Percentiles rank a stretch among this genome's conserved stretches.
Conservation (phyloP, 2,329 filamentous ascomycete species). For the Xylaria arbuscula region DNA sequence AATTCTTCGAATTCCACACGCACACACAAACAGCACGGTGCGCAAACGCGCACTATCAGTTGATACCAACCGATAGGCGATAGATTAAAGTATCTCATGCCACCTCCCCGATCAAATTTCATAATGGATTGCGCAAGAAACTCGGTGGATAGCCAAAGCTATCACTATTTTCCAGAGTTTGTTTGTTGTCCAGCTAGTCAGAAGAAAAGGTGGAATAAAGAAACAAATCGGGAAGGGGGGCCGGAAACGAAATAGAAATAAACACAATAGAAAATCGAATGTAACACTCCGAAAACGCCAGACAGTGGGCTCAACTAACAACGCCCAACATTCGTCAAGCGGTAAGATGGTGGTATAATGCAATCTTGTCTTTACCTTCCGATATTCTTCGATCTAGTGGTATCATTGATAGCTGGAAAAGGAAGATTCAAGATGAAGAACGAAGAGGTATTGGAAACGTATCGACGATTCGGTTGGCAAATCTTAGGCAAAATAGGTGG, state of each 20-base stretch:
- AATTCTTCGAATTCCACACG: background rate
- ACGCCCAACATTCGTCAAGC: conserved; percentile 33
- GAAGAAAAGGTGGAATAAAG: conserved; percentile 14
- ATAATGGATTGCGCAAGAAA: conserved; percentile 30
- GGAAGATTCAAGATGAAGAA: conserved; percentile 36
- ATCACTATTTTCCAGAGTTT: conserved; percentile 37
- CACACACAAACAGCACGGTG: background rate
- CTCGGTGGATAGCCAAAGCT: conserved; percentile 42
- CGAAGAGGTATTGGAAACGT: conserved; percentile 41
- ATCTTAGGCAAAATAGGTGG: conserved; percentile 27
- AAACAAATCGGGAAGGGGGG: background rate
- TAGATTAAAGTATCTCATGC: conserved; percentile 22
- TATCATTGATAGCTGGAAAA: conserved; percentile 48
- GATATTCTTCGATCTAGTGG: conserved; percentile 49
- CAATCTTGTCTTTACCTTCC: conserved; percentile 40
- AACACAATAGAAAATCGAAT: background rate
- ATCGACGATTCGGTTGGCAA: conserved; percentile 25
- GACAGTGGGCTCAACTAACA: conserved; percentile 22
- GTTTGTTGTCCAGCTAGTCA: conserved; percentile 38
- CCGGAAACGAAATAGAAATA: background rate
- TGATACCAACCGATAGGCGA: conserved; percentile 2
- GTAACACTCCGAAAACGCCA: conserved; percentile 33
- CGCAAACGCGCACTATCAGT: background rate
- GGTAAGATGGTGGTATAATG: conserved; percentile 39
- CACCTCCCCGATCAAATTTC: conserved; percentile 19